These are phyloP conservation scores for Alternaria sp. DNA, from an alignment of 2,329 filamentous ascomycete species.

Conservation along the genomic window DNA sequence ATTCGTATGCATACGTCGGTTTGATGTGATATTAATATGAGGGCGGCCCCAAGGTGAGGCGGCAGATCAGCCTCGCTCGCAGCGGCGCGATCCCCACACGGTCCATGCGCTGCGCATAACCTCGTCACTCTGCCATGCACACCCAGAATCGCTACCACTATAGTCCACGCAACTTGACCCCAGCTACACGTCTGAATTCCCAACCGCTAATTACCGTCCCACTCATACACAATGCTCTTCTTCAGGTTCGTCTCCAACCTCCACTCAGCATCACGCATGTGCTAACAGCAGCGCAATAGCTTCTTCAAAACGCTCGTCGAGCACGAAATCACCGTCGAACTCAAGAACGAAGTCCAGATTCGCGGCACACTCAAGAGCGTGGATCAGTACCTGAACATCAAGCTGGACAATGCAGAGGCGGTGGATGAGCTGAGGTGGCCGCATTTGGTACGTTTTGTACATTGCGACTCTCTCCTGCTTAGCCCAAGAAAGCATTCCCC, in stretches of 20 bases:
- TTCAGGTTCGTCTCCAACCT: constrained; percentile 56
- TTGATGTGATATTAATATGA: background rate
- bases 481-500: background rate
- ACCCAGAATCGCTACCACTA: constrained; percentile 11
- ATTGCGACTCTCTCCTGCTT: background rate
- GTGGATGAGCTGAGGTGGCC: constrained; percentile 94
- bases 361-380: constrained; percentile 95
- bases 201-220: background rate
- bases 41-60: constrained; percentile 21
- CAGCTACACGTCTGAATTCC: background rate
- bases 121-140: constrained; percentile 14
- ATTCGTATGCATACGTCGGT: too few relatives aligned
- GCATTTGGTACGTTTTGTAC: constrained; percentile 70
- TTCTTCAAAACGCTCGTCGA: constrained; percentile 99
- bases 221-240: constrained; percentile 56
- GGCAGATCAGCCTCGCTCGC: constrained; percentile 29
- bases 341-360: constrained; percentile 99
- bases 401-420: constrained; percentile 93
- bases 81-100: constrained; percentile 31
- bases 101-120: constrained; percentile 26
- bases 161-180: constrained; percentile 6
- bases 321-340: constrained; percentile 95
- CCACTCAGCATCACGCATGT: background rate
- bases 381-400: constrained; percentile 99
- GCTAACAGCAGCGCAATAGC: constrained; percentile 37